Percentiles rank a stretch among this genome's conserved stretches.
Conservation (phyloP, 495 filamentous ascomycete species). For the Hypomontagnella monticulosa region DNA sequence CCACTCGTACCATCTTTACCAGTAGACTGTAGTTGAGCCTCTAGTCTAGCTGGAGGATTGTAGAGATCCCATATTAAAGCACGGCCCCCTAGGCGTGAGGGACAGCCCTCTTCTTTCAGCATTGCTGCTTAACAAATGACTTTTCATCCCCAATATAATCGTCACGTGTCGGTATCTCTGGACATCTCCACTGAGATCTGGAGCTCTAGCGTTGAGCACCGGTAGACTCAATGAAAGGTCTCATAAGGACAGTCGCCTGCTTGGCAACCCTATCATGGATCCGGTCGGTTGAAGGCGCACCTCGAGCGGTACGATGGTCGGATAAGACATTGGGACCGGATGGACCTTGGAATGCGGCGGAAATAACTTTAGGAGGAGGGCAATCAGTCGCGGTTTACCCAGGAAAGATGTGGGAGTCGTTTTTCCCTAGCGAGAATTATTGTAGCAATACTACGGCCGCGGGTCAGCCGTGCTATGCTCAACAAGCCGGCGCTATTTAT, state of each 20-base stretch:
- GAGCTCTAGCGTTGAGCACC: not conserved
- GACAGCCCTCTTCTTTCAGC: too few species aligned
- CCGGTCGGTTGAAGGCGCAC: not conserved
- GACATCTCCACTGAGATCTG: not conserved
- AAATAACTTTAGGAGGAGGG: conserved; percentile 11
- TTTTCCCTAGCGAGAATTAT: conserved; percentile 16
- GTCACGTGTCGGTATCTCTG: not conserved
- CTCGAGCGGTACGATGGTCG: conserved; percentile 22
- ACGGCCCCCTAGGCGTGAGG: too few species aligned
- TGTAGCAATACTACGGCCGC: conserved; percentile 16
- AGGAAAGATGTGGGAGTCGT: conserved; percentile 33
- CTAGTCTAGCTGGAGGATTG: too few species aligned
- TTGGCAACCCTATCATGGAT: conserved; percentile 5
- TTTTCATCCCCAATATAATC: not conserved
- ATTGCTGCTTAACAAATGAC: too few species aligned
- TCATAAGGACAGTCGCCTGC: conserved; percentile 2
- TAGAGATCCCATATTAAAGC: too few species aligned
- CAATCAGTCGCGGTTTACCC: conserved; percentile 21
- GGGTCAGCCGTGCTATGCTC: conserved; percentile 24
- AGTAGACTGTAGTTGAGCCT: too few species aligned
- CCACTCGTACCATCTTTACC: too few species aligned
- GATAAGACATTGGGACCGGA: conserved; percentile 29
- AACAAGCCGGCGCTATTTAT: conserved; percentile 24
- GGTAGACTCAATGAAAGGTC: conserved; percentile 8
- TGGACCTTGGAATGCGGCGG: conserved; percentile 26